A percentile compares a stretch with the other conserved stretches of the same genome.
Conservation (phyloP, 257 asterid genomes). For the Capsicum rhomboideum region DNA sequence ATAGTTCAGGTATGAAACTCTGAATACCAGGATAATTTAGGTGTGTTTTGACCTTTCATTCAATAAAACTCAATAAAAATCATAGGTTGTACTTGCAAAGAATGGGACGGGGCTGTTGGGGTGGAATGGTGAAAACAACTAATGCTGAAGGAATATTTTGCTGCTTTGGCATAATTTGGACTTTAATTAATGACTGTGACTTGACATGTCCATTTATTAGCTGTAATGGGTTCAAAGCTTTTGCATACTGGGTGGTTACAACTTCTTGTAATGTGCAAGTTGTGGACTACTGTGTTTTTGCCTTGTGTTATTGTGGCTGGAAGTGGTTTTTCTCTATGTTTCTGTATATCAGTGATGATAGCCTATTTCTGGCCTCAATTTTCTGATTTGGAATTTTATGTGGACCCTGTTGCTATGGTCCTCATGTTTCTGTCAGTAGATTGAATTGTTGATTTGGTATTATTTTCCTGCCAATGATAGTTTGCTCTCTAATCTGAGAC, state of each 20-base stretch:
- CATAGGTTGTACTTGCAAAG: neutral
- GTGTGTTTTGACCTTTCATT: no score
- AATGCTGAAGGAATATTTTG: neutral
- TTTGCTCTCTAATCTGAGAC: neutral
- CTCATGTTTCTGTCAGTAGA: neutral
- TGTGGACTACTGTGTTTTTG: neutral
- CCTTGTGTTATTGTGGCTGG: no score
- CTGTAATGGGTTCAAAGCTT: neutral
- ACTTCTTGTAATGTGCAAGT: neutral
- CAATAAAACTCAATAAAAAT: neutral
- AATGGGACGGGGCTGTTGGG: neutral
- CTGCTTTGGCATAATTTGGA: neutral
- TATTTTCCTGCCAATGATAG: neutral
- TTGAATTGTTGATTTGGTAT: neutral
- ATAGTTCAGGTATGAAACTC: no score
- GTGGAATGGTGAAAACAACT: neutral
- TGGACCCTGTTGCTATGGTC: constrained; percentile 1
- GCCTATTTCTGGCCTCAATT: neutral
- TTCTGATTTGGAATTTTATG: neutral
- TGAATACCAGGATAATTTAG: no score
- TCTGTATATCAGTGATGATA: no score
- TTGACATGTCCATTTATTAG: neutral
- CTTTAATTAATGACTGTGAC: neutral
- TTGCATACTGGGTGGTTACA: neutral
- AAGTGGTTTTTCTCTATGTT: no score